Evolutionary conservation across 352 stramenopile genomes (phyloP).

Genomic region (Phytophthora podocarpi): DNA sequence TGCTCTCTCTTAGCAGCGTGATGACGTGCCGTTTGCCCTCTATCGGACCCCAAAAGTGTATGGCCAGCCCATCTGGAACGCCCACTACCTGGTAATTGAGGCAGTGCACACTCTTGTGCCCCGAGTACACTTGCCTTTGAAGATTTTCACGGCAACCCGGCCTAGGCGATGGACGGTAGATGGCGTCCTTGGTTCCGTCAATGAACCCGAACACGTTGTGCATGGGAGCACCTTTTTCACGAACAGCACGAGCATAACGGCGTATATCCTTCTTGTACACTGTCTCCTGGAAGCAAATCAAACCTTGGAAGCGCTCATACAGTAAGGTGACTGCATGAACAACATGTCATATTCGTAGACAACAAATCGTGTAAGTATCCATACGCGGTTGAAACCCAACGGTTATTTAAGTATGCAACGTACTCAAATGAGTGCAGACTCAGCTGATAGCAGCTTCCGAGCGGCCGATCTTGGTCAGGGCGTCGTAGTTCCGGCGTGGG

Average conservation of each 20-base stretch:
- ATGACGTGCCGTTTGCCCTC: slow-evolving; percentile 1
- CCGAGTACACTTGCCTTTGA: slow-evolving; percentile 12
- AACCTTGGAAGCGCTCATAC: slow-evolving; percentile 5
- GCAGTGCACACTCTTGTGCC: slow-evolving; percentile 12
- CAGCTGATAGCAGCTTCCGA: slow-evolving; percentile 3
- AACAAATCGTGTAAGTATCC: slow-evolving; percentile 10
- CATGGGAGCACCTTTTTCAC: slow-evolving; percentile 7
- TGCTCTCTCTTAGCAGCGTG: not conserved
- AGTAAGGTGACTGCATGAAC: slow-evolving; percentile 4
- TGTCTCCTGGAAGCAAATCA: slow-evolving; percentile 12
- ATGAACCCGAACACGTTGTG: slow-evolving; percentile 18
- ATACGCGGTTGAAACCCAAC: too few relatives aligned
- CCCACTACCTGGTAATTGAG: slow-evolving; percentile 14
- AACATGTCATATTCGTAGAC: not conserved
- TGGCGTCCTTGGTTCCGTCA: slow-evolving; percentile 7
- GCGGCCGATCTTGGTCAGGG: slow-evolving; percentile 5
- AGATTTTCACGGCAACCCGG: slow-evolving; percentile 9
- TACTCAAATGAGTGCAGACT: slow-evolving; percentile 12
- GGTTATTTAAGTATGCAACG: too few relatives aligned
- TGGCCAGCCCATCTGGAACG: not conserved
- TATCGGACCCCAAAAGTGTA: slow-evolving; percentile 11
- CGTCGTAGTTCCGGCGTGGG: slow-evolving; percentile 11
- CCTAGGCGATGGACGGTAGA: slow-evolving; percentile 2
- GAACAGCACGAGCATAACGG: slow-evolving; percentile 4
- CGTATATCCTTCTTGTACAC: slow-evolving; percentile 21